These are phyloP conservation scores for Psilocybe azurescens DNA, from an alignment of 768 basidiomycete genomes.

Conservation along the genomic window DNA sequence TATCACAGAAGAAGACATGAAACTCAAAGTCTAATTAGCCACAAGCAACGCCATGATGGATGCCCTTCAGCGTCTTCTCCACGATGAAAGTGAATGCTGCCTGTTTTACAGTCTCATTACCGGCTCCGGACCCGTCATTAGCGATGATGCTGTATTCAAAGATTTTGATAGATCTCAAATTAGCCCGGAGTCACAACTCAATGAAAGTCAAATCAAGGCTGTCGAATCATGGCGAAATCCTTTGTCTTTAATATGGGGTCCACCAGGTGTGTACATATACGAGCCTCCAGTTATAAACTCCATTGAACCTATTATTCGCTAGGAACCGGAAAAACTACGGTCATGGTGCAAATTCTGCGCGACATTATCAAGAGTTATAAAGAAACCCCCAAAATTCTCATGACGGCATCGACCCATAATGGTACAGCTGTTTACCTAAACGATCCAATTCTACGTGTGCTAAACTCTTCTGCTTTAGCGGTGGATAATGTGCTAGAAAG, in stretches of 20 bases:
- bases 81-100: conserved; percentile 50
- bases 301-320: neutral
- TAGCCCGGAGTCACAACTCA: conserved; percentile 36
- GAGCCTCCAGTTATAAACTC: neutral
- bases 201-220: conserved; percentile 59
- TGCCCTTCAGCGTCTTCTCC: conserved; percentile 53
- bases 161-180: conserved; percentile 16
- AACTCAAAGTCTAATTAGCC: conserved; percentile 37
- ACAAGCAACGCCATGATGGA: conserved; percentile 72
- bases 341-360: conserved; percentile 64
- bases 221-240: conserved; percentile 47
- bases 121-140: conserved; percentile 23
- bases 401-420: conserved; percentile 77
- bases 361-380: conserved; percentile 39
- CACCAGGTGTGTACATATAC: conserved; percentile 51
- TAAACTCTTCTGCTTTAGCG: conserved; percentile 39
- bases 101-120: conserved; percentile 55
- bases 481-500: conserved; percentile 75
- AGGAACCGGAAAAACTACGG: conserved; percentile 79
- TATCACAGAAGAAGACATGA: neutral
- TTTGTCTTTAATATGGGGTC: conserved; percentile 71
- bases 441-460: neutral
- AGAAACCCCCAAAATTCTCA: conserved; percentile 54
- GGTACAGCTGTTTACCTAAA: conserved; percentile 38
- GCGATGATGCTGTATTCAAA: conserved; percentile 8